Evolutionary conservation across 441 rosid genomes (phyloP), one percentile per base, ranked within the genome.

Genomic region (Pelargonium citronellum): DNA sequence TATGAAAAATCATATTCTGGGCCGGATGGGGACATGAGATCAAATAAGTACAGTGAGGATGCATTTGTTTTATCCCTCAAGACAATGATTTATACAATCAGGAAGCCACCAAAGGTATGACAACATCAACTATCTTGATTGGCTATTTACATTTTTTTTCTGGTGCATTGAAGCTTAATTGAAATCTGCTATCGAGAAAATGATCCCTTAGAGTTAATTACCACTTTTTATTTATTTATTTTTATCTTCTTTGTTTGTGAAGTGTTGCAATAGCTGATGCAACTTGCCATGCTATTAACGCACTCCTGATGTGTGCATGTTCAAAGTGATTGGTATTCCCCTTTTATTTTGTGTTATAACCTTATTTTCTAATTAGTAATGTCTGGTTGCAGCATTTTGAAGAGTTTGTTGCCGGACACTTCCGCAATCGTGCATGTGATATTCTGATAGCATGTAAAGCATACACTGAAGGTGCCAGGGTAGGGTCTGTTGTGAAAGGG

Each of bases 31-130:
- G 79, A 77, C 61, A 79, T 0, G 68, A 66, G 24, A 53, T 85
- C 84, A 66, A 77, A 68, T 63, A 17, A 65, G 64, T 87, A 85
- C 80, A 83, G 63, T 60, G 89, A 87, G 73, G 75, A 77, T 12
- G 78, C 49, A 4, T 85, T 83, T 71, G 71, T 84, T 68, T 51
- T 80, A 27, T 87, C 91, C 10, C 79, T 87, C 77, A 87, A 85
- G 83, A 85, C 91, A 19, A 85, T 85, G 91, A 72, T 79, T 68
- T 87, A 83, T 66, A 85, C 86, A 1, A 61, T 87, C 22, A 76
- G 86, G 74, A 82, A 72, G 73, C 87, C 91, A 2, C 91, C 91
- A 0, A 77, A 78, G 91, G 91, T 85, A 84, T 6, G 1, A 63
- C 71, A 27, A 16, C 41, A 24, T 27, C 66, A 66, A 17, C 47